Evolutionary conservation across 768 basidiomycete genomes (phyloP).

Genomic region (Agaricus sinodeliciosus): DNA sequence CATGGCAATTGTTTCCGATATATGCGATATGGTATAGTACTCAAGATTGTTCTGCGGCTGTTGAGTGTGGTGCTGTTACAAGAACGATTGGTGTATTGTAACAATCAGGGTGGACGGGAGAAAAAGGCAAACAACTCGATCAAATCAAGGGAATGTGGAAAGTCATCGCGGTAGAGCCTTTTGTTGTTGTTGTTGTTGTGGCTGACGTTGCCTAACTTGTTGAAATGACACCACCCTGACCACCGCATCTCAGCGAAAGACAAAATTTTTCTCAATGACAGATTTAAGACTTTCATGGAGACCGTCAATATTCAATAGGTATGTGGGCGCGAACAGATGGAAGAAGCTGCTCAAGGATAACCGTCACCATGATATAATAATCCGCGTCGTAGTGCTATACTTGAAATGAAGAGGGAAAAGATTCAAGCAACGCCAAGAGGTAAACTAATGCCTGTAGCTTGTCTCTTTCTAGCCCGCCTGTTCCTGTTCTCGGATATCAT

Average conservation of each 20-base stretch:
- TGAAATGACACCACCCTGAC: constrained; percentile 87
- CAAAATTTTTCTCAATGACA: constrained; percentile 75
- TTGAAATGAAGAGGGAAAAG: background rate
- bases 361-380: background rate
- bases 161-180: constrained; percentile 66
- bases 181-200: background rate
- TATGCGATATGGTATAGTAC: constrained; percentile 79
- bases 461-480: too few relatives aligned
- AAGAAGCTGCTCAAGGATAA: constrained; percentile 36
- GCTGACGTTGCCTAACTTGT: constrained; percentile 36
- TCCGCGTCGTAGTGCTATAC: background rate
- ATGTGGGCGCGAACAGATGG: constrained; percentile 76
- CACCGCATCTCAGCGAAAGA: constrained; percentile 54
- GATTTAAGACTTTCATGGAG: constrained; percentile 92
- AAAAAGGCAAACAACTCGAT: constrained; percentile 23
- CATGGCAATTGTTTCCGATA: constrained; percentile 82
- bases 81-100: too few relatives aligned
- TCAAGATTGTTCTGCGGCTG: constrained; percentile 66
- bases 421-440: background rate
- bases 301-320: constrained; percentile 75
- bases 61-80: constrained; percentile 86
- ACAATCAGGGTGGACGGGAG: too few relatives aligned
- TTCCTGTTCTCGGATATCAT: too few relatives aligned
- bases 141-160: constrained; percentile 73
- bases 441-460: too few relatives aligned